Conservation (phyloP, 2,329 filamentous ascomycete species). For the Blastomyces parvus region DNA sequence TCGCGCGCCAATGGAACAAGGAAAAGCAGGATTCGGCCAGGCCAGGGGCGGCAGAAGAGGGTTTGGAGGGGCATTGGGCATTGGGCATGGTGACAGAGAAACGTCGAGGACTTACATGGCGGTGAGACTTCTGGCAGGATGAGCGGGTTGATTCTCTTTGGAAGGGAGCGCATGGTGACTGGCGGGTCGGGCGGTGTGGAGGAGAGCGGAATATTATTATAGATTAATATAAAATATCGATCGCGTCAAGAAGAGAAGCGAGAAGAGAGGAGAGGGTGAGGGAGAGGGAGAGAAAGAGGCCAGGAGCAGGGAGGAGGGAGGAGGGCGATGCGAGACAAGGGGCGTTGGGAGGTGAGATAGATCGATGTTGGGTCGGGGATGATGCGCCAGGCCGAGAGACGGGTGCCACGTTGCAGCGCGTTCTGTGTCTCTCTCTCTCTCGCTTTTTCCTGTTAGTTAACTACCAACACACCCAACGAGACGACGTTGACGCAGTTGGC, state of each 20-base stretch:
- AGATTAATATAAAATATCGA: neutral
- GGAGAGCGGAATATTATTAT: neutral
- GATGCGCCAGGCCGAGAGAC: conserved; percentile 14
- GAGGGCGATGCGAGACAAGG: conserved; percentile 6
- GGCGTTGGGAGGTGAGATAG: neutral
- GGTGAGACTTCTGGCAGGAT: conserved; percentile 36
- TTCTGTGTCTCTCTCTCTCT: conserved; percentile 16
- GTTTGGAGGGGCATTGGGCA: neutral
- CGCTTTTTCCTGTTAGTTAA: neutral
- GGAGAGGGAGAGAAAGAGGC: no score
- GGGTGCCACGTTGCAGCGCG: conserved; percentile 39
- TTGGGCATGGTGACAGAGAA: neutral
- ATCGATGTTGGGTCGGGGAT: conserved; percentile 5
- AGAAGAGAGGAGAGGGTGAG: conserved; percentile 7
- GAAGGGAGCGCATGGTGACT: conserved; percentile 37
- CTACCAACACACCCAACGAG: conserved; percentile 12
- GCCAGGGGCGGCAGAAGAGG: conserved; percentile 4
- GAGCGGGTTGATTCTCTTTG: conserved; percentile 39
- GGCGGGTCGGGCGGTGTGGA: conserved; percentile 18
- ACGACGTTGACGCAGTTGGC: neutral
- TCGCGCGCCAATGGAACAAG: neutral
- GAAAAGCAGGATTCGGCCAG: neutral
- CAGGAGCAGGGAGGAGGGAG: conserved; percentile 1
- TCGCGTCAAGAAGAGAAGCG: conserved; percentile 9
- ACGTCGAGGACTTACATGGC: conserved; percentile 32